Evolutionary conservation across 1,139 yeast species (phyloP).

Genomic region (Geotrichum carabidarum): DNA sequence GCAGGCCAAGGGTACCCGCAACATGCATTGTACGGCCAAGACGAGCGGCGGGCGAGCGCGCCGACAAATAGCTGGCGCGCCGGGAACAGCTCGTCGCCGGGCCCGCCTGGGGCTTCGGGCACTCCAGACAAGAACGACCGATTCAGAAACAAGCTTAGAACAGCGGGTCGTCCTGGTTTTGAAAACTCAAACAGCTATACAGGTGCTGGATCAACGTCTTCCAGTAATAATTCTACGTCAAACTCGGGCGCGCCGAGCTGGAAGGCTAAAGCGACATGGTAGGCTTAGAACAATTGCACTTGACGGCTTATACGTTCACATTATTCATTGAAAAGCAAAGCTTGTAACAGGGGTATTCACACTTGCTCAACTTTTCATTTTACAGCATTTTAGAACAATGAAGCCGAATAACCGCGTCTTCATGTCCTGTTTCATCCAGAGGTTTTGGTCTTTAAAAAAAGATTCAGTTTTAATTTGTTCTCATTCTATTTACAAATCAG

Average conservation of each 20-base stretch:
- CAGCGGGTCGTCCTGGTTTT: slow-evolving; percentile 31
- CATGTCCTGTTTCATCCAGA: too few relatives aligned
- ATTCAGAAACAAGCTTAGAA: slow-evolving; percentile 27
- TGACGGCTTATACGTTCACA: background rate
- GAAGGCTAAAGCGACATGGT: slow-evolving; percentile 14
- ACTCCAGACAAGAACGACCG: slow-evolving; percentile 21
- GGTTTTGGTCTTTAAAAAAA: too few relatives aligned
- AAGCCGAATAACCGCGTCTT: too few relatives aligned
- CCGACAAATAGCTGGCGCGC: slow-evolving; percentile 11
- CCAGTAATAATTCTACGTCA: background rate
- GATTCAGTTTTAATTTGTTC: too few relatives aligned
- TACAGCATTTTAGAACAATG: too few relatives aligned
- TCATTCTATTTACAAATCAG: too few relatives aligned
- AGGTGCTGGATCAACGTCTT: background rate
- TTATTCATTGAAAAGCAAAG: too few relatives aligned
- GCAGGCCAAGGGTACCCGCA: too few relatives aligned
- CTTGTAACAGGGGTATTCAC: too few relatives aligned
- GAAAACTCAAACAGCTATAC: slow-evolving; percentile 13
- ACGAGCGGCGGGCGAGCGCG: background rate
- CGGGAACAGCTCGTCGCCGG: background rate
- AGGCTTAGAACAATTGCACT: background rate
- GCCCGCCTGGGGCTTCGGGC: background rate
- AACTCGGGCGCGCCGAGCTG: slow-evolving; percentile 6
- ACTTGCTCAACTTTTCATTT: too few relatives aligned
- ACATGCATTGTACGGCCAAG: background rate